phyloP scores from a whole-genome alignment of 139 green algal genomes.

The Auxenochlorella protothecoides region DNA sequence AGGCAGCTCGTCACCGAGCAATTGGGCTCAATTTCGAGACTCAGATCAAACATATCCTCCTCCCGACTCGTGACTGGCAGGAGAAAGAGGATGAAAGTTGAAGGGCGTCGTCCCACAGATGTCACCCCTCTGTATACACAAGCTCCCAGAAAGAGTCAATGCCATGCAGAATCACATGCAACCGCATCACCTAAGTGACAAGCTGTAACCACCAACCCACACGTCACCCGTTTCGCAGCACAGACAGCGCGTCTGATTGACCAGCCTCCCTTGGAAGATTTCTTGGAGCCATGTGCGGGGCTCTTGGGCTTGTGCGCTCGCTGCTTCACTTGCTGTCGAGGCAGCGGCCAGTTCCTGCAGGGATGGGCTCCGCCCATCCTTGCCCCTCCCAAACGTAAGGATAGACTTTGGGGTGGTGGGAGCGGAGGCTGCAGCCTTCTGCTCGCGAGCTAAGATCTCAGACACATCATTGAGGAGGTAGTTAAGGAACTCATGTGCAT shows the following conservation, averaged over 20 bases:
- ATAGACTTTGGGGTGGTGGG: background rate
- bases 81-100: background rate
- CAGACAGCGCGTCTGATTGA: constrained; percentile 90
- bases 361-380: constrained; percentile 2
- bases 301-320: constrained; percentile 1
- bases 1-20: constrained; percentile 75
- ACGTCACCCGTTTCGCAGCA: constrained; percentile 66
- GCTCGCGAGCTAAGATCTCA: constrained; percentile 58
- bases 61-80: constrained; percentile 40
- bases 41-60: constrained; percentile 92
- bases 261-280: constrained; percentile 84
- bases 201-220: background rate
- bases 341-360: constrained; percentile 20
- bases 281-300: constrained; percentile 84
- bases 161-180: no score
- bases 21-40: constrained; percentile 91
- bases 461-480: constrained; percentile 86
- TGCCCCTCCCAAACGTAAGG: no score
- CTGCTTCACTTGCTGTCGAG: constrained; percentile 11
- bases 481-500: constrained; percentile 97
- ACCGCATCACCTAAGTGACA: background rate
- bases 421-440: background rate
- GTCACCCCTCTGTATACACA: no score
- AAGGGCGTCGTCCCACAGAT: background rate
- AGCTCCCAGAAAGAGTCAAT: no score